Evolutionary conservation across 2,329 filamentous ascomycete genomes (phyloP), one percentile per base, ranked within the genome.

Genomic region (Gnomoniopsis smithogilvyi): DNA sequence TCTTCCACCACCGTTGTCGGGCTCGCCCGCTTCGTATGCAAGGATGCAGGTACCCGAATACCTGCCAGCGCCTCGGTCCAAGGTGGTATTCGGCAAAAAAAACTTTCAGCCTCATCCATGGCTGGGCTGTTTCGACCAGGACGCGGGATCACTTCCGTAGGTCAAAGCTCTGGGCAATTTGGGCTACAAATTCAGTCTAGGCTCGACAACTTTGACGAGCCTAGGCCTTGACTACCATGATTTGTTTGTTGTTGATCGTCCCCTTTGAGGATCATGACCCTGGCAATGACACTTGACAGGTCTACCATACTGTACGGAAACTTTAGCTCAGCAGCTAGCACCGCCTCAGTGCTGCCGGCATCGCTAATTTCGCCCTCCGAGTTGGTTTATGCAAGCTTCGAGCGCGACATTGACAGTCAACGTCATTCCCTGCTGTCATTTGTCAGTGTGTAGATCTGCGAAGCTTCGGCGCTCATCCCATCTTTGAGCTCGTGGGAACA

Each of bases 71-170:
- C n/a, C 43, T 19, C 12, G 43, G 43, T n/a, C 3, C n/a, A 11
- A 36, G 49, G 49, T 51, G 17, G 49, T 21, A 34, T 14, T 21
- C 26, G 30, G 49, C 21, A 48, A 53, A 56, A 56, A 51, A 56
- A 51, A 19, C 46, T 54, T 46, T 47, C 59, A 58, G 52, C 49
- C 36, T 58, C 59, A 45, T 22, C 48, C 21, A 19, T 51, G 38
- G 2, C 21, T 7, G 24, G 21, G 19, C 19, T 33, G 55, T 48
- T 48, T 52, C 49, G 21, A 34, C 19, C 34, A 50, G 34, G 33
- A 49, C 6, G 21, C 38, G 22, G n/a, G 46, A 19, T 46, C 34
- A 34, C 36, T 24, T 56, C 45, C 53, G 46, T 47, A 43, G 46
- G 54, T 41, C 54, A 36, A 48, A 46, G 51, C 51, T 56, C 45